Conservation (phyloP, 208 protist genomes). For the Crithidia expoeki region DNA sequence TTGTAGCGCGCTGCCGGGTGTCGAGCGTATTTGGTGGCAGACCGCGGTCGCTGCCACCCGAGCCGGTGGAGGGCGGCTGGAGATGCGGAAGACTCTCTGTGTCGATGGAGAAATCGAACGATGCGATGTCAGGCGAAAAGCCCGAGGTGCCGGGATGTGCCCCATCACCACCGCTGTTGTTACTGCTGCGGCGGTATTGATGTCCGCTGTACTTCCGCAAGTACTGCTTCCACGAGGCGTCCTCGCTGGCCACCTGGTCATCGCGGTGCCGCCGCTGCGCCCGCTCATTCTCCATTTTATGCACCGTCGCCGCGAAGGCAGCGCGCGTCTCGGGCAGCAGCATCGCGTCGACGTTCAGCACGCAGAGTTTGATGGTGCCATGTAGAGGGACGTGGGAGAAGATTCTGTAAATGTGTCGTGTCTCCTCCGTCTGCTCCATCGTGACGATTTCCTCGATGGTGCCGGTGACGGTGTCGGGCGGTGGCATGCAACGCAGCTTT, state of each 20-base stretch:
- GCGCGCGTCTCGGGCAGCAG: conserved; percentile 65
- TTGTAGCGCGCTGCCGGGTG: conserved; percentile 75
- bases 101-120: conserved; percentile 59
- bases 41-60: conserved; percentile 52
- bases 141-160: conserved; percentile 3
- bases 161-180: not conserved
- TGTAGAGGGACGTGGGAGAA: conserved; percentile 84
- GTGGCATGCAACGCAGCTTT: conserved; percentile 42
- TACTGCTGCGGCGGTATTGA: no score
- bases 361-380: conserved; percentile 74
- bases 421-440: conserved; percentile 75
- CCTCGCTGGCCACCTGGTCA: conserved; percentile 35
- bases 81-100: conserved; percentile 60
- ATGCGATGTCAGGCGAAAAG: conserved; percentile 31
- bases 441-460: conserved; percentile 65
- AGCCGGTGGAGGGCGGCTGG: conserved; percentile 52
- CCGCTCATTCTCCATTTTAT: conserved; percentile 45
- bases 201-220: conserved; percentile 48
- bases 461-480: conserved; percentile 54
- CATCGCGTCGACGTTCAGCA: conserved; percentile 64
- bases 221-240: conserved; percentile 78
- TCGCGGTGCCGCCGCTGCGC: conserved; percentile 29
- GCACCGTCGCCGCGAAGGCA: conserved; percentile 51
- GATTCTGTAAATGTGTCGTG: conserved; percentile 72
- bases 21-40: conserved; percentile 69